A percentile compares a stretch with the other conserved stretches of the same genome.
phyloP scores from a whole-genome alignment of 495 filamentous ascomycete species.

The Neurospora pannonica region DNA sequence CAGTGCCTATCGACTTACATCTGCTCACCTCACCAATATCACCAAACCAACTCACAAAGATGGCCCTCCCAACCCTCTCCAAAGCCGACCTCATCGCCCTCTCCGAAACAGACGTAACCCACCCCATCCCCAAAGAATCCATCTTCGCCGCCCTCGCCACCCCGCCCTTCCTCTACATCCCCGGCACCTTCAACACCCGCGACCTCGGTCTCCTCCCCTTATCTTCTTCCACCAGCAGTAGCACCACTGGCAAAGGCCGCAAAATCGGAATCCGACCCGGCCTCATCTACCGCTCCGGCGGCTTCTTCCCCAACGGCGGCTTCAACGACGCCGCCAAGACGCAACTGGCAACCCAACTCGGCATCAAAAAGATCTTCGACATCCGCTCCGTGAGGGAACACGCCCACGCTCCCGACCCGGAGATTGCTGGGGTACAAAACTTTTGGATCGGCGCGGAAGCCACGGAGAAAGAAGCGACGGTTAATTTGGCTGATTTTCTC shows the following conservation, averaged over 20 bases:
- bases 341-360: conserved; percentile 26
- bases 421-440: conserved; percentile 30
- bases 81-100: conserved; percentile 27
- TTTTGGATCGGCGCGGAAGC: conserved; percentile 22
- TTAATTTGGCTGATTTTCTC: conserved; percentile 25
- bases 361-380: conserved; percentile 35
- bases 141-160: conserved; percentile 24
- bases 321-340: conserved; percentile 27
- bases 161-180: conserved; percentile 45
- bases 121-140: conserved; percentile 18
- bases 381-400: conserved; percentile 32
- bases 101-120: conserved; percentile 25
- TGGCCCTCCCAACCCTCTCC: conserved; percentile 13
- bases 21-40: background rate
- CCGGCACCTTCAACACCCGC: conserved; percentile 45
- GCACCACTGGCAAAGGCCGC: background rate
- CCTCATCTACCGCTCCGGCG: conserved; percentile 44
- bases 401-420: conserved; percentile 23
- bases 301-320: conserved; percentile 19
- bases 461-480: conserved; percentile 19
- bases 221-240: conserved; percentile 2
- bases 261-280: conserved; percentile 25
- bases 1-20: background rate
- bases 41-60: background rate
- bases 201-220: conserved; percentile 41